Conservation (phyloP, 768 basidiomycete genomes). For the Rhodotorula diobovata region DNA sequence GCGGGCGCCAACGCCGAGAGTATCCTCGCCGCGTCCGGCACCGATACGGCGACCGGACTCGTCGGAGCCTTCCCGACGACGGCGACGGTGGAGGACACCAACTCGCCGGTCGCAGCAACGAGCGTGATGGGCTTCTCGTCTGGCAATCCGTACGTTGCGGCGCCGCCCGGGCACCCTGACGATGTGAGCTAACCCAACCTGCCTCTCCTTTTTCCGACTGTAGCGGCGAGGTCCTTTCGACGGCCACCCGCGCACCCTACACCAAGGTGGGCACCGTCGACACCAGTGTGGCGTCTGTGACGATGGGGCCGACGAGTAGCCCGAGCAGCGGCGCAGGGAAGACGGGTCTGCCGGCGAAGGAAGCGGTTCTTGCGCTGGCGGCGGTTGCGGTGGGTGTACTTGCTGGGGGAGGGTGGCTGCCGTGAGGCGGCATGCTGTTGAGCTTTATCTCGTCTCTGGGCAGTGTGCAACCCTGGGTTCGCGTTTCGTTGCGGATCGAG, state of each 20-base stretch:
- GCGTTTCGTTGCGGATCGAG: no score
- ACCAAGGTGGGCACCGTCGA: constrained; percentile 21
- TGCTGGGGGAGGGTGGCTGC: neutral
- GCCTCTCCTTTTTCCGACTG: no score
- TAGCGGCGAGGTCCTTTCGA: constrained; percentile 22
- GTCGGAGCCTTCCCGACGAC: constrained; percentile 25
- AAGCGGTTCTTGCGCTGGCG: neutral
- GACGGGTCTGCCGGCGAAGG: neutral
- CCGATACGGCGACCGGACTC: constrained; percentile 20
- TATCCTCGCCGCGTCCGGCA: neutral
- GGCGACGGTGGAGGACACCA: constrained; percentile 13
- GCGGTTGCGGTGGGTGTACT: neutral
- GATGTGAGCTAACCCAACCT: neutral
- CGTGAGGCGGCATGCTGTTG: neutral
- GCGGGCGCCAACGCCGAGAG: constrained; percentile 8
- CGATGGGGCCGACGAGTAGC: neutral
- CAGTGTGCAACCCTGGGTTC: no score
- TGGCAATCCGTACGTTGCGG: constrained; percentile 1
- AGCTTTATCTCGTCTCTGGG: neutral
- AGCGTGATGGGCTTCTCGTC: constrained; percentile 3
- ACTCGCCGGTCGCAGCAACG: constrained; percentile 13
- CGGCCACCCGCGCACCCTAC: constrained; percentile 16
- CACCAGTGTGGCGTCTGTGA: constrained; percentile 2
- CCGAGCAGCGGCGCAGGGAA: neutral
- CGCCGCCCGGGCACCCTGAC: no score